A percentile compares a stretch with the other conserved stretches of the same genome.
Evolutionary conservation across 1,139 yeast species (phyloP).

Genomic region (Protomyces inundatus): DNA sequence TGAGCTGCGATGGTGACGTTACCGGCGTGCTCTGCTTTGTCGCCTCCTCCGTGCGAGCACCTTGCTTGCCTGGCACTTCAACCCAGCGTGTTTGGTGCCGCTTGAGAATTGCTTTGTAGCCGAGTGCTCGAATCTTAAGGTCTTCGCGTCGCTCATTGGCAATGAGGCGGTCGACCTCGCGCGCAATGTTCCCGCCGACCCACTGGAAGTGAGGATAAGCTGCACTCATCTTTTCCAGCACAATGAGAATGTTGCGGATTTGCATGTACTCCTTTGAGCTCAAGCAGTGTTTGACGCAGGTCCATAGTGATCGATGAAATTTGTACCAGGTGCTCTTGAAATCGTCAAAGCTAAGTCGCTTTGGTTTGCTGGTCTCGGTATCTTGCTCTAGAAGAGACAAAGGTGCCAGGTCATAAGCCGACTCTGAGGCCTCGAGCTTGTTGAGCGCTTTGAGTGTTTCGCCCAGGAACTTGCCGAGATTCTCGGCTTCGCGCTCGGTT

Average conservation of each 20-base stretch:
- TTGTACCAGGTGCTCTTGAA: constrained; percentile 47
- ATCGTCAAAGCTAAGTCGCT: neutral
- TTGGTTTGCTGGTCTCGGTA: neutral
- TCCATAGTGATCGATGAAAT: constrained; percentile 50
- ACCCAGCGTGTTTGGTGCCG: constrained; percentile 12
- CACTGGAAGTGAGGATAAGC: constrained; percentile 65
- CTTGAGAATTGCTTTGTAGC: constrained; percentile 28
- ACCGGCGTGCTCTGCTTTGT: neutral
- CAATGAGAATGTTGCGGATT: constrained; percentile 72
- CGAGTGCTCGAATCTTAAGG: constrained; percentile 48
- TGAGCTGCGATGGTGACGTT: neutral
- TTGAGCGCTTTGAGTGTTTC: constrained; percentile 50
- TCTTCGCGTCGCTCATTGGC: constrained; percentile 67
- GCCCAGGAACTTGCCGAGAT: constrained; percentile 68
- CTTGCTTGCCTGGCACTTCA: constrained; percentile 5
- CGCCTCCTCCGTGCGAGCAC: neutral
- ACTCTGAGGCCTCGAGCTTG: constrained; percentile 42
- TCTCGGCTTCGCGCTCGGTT: constrained; percentile 75
- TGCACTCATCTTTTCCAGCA: constrained; percentile 61
- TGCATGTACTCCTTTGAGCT: constrained; percentile 66
- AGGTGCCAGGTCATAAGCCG: constrained; percentile 35
- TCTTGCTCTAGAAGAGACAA: constrained; percentile 25
- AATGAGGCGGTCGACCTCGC: constrained; percentile 49
- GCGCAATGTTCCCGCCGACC: constrained; percentile 56
- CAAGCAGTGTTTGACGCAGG: constrained; percentile 50